phyloP scores from a whole-genome alignment of 306 rosid genomes.

The Cicer pinnatifidum region DNA sequence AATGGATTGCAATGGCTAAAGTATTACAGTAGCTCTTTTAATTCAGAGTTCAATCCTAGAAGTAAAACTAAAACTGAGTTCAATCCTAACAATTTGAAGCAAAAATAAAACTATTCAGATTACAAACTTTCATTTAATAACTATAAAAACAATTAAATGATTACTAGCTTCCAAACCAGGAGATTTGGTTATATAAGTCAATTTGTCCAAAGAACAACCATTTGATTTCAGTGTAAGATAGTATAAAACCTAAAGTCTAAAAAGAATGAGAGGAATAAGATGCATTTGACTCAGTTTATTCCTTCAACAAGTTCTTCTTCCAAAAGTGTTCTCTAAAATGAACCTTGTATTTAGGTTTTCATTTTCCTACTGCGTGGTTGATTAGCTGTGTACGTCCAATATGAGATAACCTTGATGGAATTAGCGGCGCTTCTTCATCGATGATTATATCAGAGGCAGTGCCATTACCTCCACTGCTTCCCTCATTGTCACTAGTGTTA shows the following conservation, averaged over 20 bases:
- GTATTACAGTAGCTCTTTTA: too few species aligned
- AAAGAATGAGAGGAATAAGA: constrained; percentile 52
- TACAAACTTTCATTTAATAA: background rate
- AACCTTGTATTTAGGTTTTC: constrained; percentile 25
- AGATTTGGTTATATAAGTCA: background rate
- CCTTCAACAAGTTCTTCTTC: constrained; percentile 6
- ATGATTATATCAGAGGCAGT: constrained; percentile 51
- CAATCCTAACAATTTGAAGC: too few species aligned
- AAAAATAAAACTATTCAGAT: too few species aligned
- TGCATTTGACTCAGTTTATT: constrained; percentile 42
- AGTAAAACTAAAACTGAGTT: too few species aligned
- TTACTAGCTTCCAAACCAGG: background rate
- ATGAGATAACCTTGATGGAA: constrained; percentile 76
- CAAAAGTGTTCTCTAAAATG: background rate
- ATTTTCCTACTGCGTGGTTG: constrained; percentile 53
- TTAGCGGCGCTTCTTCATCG: constrained; percentile 74
- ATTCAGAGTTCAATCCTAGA: too few species aligned
- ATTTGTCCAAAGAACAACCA: constrained; percentile 2
- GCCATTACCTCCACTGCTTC: constrained; percentile 50
- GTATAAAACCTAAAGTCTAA: constrained; percentile 22
- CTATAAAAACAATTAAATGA: background rate
- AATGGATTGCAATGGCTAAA: too few species aligned
- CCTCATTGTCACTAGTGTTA: constrained; percentile 39
- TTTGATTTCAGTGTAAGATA: background rate
- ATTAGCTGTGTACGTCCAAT: constrained; percentile 65